Evolutionary conservation across 495 filamentous ascomycete genomes (phyloP), one percentile per base, ranked within the genome.

Genomic region (Lasiosphaeriaceae sp.): DNA sequence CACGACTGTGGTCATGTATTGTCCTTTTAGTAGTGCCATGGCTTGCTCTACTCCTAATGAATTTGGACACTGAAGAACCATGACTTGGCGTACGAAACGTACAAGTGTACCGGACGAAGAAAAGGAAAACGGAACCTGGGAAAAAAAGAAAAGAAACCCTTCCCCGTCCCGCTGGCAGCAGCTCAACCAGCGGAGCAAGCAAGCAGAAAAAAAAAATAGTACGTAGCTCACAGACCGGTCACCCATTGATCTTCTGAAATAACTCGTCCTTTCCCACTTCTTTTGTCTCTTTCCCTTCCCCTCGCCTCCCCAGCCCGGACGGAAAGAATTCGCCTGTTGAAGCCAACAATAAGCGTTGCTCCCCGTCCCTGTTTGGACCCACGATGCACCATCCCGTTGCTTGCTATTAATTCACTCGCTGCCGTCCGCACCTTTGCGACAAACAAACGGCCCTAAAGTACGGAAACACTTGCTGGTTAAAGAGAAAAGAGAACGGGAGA

Each of bases 381-480:
- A 72, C 64, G 65, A 75, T 77, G 74, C 74, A 76, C 63, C 52
- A 65, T 71, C 70, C 74, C 74, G 74, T 58, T 56, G 57, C 55
- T 58, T 64, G 58, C 67, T 61, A 67, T 63, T 74, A 73, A 71
- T 72, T 65, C 61, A 57, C 61, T 65, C 59, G 65, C 65, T 67
- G 63, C 63, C 63, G 66, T 70, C 59, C 70, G 73, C 67, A 74
- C 64, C 64, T 68, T 71, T 67, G 72, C 68, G 74, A 65, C 52
- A 22, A 52, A 22, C 49, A 37, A 52, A 23, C 7, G 14, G 14
- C 22, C 47, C 22, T 5, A 31, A 49, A 34, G 7, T n/a, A 17
- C 11, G 20, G 12, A 47, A 47, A n/a, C 20, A 47, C 20, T 23
- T 14, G 11, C 4, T 16, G 11, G n/a, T 16, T 47, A 22, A 14